phyloP scores from a whole-genome alignment of 2,329 filamentous ascomycete species.

The Plectosphaerella cucumerina region DNA sequence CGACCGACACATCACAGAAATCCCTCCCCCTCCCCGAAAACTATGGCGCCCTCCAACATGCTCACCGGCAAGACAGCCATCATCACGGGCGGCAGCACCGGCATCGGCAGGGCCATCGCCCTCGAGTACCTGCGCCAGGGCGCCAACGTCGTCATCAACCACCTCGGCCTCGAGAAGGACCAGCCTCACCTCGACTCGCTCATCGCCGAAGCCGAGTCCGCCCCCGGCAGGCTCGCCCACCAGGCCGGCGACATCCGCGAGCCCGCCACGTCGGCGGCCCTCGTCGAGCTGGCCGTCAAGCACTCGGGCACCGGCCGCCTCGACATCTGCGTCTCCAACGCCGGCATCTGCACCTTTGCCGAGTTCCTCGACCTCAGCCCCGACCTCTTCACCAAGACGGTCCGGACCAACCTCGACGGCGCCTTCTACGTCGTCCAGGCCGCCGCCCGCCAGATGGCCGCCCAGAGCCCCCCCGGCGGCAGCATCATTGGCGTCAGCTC shows the following conservation, averaged over 20 bases:
- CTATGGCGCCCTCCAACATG: constrained; percentile 48
- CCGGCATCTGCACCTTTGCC: constrained; percentile 82
- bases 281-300: constrained; percentile 64
- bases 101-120: constrained; percentile 81
- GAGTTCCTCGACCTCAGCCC: constrained; percentile 75
- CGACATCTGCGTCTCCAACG: constrained; percentile 83
- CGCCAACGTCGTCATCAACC: constrained; percentile 75
- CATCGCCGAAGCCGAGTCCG: constrained; percentile 42
- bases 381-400: constrained; percentile 66
- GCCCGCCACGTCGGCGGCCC: constrained; percentile 62
- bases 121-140: constrained; percentile 76
- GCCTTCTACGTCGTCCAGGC: constrained; percentile 88
- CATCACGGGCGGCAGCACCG: constrained; percentile 82
- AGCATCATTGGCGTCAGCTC: constrained; percentile 75
- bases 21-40: too few species aligned
- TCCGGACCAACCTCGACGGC: constrained; percentile 78
- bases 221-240: constrained; percentile 56
- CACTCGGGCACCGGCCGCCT: constrained; percentile 52
- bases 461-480: constrained; percentile 62
- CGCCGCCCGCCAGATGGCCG: constrained; percentile 76
- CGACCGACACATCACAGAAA: background rate
- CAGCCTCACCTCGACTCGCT: constrained; percentile 48
- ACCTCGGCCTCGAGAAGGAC: constrained; percentile 59
- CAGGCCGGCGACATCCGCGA: constrained; percentile 74
- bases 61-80: constrained; percentile 74